A percentile compares a stretch with the other conserved stretches of the same genome.
phyloP scores from a whole-genome alignment of 106 monocot species.

The Allium cepa region DNA sequence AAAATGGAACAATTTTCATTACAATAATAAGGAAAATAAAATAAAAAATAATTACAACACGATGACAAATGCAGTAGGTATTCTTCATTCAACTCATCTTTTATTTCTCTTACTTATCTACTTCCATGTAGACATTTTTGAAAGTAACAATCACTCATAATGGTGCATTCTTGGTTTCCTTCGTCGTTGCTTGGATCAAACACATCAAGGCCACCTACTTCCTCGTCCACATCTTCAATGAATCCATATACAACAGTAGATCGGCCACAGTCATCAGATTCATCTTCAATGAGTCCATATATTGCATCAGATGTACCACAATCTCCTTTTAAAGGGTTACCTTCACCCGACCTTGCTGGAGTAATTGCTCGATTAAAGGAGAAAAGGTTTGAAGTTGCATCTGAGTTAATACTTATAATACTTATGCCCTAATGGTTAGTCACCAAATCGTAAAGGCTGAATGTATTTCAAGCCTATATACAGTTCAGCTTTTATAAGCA shows the following conservation, averaged over 20 bases:
- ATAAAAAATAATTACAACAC: too few species aligned
- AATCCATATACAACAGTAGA: conserved; percentile 40
- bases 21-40: too few species aligned
- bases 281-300: conserved; percentile 26
- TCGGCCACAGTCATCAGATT: conserved; percentile 29
- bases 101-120: background rate
- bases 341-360: conserved; percentile 79
- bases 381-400: conserved; percentile 46
- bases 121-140: background rate
- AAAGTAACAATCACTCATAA: background rate
- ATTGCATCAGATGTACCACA: conserved; percentile 44
- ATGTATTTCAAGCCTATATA: too few species aligned
- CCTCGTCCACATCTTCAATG: conserved; percentile 31
- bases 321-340: conserved; percentile 42
- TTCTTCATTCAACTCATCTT: background rate
- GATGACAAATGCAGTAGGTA: too few species aligned
- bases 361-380: conserved; percentile 73
- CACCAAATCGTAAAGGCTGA: too few species aligned
- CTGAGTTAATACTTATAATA: too few species aligned
- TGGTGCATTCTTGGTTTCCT: conserved; percentile 75
- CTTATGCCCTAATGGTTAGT: too few species aligned
- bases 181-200: conserved; percentile 36
- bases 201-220: conserved; percentile 30
- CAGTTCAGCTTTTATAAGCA: too few species aligned
- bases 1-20: too few species aligned